Evolutionary conservation across 176 grass and related monocot genomes (phyloP).

Genomic region (Aegilops bicornis): DNA sequence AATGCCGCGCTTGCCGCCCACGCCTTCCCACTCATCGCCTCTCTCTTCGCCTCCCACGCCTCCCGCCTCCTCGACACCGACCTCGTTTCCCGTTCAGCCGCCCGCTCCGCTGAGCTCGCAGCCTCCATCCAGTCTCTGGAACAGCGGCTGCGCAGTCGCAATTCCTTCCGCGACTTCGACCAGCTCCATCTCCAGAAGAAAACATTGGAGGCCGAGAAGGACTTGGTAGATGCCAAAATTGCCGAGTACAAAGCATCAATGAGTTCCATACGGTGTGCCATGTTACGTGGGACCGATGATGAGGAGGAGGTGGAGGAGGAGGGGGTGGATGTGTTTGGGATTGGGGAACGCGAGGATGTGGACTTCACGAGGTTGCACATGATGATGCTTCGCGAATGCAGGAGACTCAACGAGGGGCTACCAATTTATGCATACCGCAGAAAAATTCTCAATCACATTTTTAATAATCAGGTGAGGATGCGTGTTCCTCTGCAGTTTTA

Average conservation of each 20-base stretch:
- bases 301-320: constrained; percentile 19
- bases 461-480: constrained; percentile 58
- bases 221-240: constrained; percentile 46
- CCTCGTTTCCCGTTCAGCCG: constrained; percentile 24
- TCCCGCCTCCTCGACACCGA: constrained; percentile 39
- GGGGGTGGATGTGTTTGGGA: constrained; percentile 42
- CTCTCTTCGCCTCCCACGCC: constrained; percentile 54
- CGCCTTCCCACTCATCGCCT: constrained; percentile 42
- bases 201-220: constrained; percentile 47
- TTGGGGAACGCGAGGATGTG: constrained; percentile 29
- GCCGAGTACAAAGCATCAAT: constrained; percentile 55
- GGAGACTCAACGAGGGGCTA: constrained; percentile 79
- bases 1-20: constrained; percentile 17
- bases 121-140: constrained; percentile 36
- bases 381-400: constrained; percentile 63
- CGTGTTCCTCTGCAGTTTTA: constrained; percentile 24
- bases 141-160: not conserved
- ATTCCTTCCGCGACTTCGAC: constrained; percentile 14
- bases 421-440: constrained; percentile 66
- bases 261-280: constrained; percentile 31
- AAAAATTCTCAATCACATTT: constrained; percentile 60
- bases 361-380: constrained; percentile 57
- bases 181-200: constrained; percentile 41
- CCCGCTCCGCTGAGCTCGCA: constrained; percentile 26
- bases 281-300: constrained; percentile 21